These are phyloP conservation scores for Sporobolomyces phaffii DNA, from an alignment of 768 basidiomycete genomes.

Conservation along the genomic window DNA sequence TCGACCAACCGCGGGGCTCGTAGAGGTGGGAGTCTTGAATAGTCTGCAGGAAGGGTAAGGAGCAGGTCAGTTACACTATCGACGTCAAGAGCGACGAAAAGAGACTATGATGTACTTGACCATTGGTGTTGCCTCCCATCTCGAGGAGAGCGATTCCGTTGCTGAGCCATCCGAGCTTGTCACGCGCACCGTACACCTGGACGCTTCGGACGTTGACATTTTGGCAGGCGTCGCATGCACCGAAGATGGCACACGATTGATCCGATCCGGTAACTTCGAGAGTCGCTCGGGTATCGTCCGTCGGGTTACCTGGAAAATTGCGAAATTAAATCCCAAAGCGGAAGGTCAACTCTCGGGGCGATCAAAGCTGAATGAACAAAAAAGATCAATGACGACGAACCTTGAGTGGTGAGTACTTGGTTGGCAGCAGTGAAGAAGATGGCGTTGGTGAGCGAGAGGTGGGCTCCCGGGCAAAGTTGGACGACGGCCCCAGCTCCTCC, in stretches of 20 bases:
- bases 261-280: conserved; percentile 33
- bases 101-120: background rate
- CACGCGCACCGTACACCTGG: conserved; percentile 39
- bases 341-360: background rate
- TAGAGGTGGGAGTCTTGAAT: conserved; percentile 36
- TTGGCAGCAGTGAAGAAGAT: conserved; percentile 37
- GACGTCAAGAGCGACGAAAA: background rate
- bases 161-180: conserved; percentile 18
- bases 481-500: conserved; percentile 39
- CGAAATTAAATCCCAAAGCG: background rate
- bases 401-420: conserved; percentile 43
- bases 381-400: background rate
- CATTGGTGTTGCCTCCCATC: conserved; percentile 35
- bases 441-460: conserved; percentile 31
- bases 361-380: background rate
- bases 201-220: conserved; percentile 32
- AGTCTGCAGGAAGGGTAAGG: background rate
- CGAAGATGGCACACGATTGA: conserved; percentile 39
- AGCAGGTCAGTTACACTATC: background rate
- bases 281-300: conserved; percentile 35
- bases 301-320: conserved; percentile 34
- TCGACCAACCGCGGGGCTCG: conserved; percentile 43
- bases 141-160: conserved; percentile 37
- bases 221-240: conserved; percentile 27
- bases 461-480: conserved; percentile 40